Conservation (phyloP, 163 green algal genomes). For the Scenedesmus sp. region DNA sequence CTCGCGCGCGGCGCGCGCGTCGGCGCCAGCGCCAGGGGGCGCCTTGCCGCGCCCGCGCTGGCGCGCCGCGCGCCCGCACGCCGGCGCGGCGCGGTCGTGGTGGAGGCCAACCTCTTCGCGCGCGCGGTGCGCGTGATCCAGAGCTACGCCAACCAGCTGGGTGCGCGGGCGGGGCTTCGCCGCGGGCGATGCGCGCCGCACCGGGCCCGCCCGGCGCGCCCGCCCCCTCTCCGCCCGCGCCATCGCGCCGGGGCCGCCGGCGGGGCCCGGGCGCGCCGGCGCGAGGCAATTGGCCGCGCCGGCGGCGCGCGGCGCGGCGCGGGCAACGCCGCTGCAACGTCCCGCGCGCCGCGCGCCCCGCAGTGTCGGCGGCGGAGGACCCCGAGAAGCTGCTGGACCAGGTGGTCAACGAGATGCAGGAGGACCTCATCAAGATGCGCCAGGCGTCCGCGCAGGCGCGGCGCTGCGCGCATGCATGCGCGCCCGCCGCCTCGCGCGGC, state of each 20-base stretch:
- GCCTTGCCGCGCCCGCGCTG: too few relatives aligned
- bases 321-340: too few relatives aligned
- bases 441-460: constrained; percentile 92
- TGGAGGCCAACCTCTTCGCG: constrained; percentile 91
- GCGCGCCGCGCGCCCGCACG: too few relatives aligned
- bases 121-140: constrained; percentile 82
- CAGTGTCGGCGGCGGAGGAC: constrained; percentile 92
- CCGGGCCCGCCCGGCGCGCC: not conserved
- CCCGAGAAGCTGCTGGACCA: constrained; percentile 99
- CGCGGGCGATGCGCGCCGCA: not conserved
- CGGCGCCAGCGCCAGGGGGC: too few relatives aligned
- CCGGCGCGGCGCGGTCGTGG: constrained; percentile 47
- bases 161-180: constrained; percentile 56
- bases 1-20: too few relatives aligned
- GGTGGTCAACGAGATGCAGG: constrained; percentile 97
- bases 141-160: constrained; percentile 89
- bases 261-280: too few relatives aligned
- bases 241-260: too few relatives aligned
- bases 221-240: too few relatives aligned
- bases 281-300: too few relatives aligned
- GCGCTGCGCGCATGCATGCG: not conserved
- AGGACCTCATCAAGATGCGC: constrained; percentile 97
- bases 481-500: not conserved
- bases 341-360: not conserved
- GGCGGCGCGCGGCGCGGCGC: too few relatives aligned